Conservation (phyloP, 139 green algal genomes). For the Protoeuglena noctilucae region DNA sequence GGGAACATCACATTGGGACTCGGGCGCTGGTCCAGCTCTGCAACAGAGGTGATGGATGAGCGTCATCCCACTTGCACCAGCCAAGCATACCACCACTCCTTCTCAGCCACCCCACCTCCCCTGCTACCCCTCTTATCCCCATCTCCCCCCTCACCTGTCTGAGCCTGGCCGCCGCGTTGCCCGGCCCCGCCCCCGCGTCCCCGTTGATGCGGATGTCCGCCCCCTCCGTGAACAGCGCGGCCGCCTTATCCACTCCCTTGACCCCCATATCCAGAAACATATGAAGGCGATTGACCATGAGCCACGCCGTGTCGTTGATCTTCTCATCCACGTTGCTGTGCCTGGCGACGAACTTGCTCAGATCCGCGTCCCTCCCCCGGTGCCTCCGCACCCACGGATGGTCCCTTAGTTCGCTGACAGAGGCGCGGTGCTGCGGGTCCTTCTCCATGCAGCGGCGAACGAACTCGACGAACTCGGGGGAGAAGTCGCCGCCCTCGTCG, state of each 20-base stretch:
- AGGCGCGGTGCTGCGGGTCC: constrained; percentile 41
- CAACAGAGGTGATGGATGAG: background rate
- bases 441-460: constrained; percentile 45
- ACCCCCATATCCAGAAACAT: background rate
- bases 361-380: background rate
- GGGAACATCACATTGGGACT: no score
- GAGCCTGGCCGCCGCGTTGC: background rate
- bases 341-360: background rate
- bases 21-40: background rate
- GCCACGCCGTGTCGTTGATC: background rate
- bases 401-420: constrained; percentile 42
- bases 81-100: background rate
- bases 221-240: background rate
- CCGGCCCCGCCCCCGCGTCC: background rate
- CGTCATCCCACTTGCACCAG: background rate
- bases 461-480: constrained; percentile 61
- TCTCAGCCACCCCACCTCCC: no score
- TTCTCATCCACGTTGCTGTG: background rate
- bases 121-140: no score
- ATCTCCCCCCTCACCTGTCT: no score
- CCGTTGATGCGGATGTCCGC: background rate
- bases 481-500: constrained; percentile 16
- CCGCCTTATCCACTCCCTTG: background rate
- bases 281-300: background rate
- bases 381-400: constrained; percentile 43